Evolutionary conservation across 2,329 filamentous ascomycete genomes (phyloP).

Genomic region (Fusarium keratoplasticum): DNA sequence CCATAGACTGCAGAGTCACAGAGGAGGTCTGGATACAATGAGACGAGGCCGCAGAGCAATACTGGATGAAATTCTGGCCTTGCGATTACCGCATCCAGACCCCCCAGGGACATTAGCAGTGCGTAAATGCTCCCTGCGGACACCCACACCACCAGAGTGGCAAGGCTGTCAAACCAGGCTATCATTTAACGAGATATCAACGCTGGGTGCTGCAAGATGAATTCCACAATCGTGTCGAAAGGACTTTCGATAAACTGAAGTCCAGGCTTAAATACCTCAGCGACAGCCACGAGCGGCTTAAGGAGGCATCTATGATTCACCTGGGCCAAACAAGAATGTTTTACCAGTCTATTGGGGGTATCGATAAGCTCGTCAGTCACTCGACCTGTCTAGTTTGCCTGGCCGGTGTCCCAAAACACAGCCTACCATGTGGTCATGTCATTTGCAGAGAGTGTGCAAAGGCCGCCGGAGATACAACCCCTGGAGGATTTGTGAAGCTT

Average conservation of each 20-base stretch:
- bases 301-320: background rate
- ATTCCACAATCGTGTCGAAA: no score
- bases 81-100: accelerated
- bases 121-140: background rate
- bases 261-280: no score
- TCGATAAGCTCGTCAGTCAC: background rate
- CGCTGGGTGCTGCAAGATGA: no score
- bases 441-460: background rate
- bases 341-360: background rate
- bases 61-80: background rate
- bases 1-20: accelerated
- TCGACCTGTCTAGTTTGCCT: background rate
- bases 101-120: background rate
- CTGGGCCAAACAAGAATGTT: accelerated
- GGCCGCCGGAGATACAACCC: background rate
- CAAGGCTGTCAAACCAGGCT: accelerated
- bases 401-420: background rate
- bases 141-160: background rate
- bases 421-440: background rate
- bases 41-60: accelerated
- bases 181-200: no score
- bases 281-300: no score
- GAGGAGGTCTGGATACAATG: accelerated
- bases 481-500: background rate
- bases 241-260: no score